A percentile compares a stretch with the other conserved stretches of the same genome.
phyloP scores from a whole-genome alignment of 257 asterid genomes.

The Nicotiana noctiflora region DNA sequence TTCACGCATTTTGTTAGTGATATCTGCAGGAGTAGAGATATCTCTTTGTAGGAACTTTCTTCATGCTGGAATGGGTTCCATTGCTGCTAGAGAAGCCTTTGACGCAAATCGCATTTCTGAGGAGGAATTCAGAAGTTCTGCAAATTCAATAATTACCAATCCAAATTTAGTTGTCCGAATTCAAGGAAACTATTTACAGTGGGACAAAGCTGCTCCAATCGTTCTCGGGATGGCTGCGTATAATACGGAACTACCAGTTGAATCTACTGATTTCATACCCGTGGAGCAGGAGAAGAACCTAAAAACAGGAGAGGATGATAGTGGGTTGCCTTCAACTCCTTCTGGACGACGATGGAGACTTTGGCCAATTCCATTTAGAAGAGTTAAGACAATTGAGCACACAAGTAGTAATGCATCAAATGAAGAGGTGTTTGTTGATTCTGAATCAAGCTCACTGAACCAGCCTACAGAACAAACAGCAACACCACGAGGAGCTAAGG shows the following conservation, averaged over 20 bases:
- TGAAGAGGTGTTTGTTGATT: conserved; percentile 57
- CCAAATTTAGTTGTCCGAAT: conserved; percentile 66
- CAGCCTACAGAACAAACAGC: conserved; percentile 32
- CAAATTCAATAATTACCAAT: conserved; percentile 44
- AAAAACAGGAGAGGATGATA: conserved; percentile 36
- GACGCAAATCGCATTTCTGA: conserved; percentile 44
- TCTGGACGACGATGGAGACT: conserved; percentile 85
- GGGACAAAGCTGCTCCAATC: conserved; percentile 74
- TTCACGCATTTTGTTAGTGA: not conserved
- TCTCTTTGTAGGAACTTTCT: conserved; percentile 75
- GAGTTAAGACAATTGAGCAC: conserved; percentile 68
- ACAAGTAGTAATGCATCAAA: conserved; percentile 38
- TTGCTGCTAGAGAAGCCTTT: conserved; percentile 70
- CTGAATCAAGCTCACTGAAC: conserved; percentile 44
- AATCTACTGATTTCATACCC: conserved; percentile 40
- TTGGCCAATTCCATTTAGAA: conserved; percentile 90
- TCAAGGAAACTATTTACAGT: conserved; percentile 64
- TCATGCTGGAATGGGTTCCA: conserved; percentile 72
- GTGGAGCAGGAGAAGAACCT: conserved; percentile 41
- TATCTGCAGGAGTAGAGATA: conserved; percentile 59
- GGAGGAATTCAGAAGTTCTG: conserved; percentile 60
- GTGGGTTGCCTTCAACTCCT: conserved; percentile 38
- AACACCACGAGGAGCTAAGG: conserved; percentile 23
- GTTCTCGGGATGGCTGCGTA: conserved; percentile 74
- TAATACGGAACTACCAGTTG: conserved; percentile 53